Percentiles rank a stretch among this genome's conserved stretches.
phyloP scores from a whole-genome alignment of 257 asterid species.

The Solanum commersonii region DNA sequence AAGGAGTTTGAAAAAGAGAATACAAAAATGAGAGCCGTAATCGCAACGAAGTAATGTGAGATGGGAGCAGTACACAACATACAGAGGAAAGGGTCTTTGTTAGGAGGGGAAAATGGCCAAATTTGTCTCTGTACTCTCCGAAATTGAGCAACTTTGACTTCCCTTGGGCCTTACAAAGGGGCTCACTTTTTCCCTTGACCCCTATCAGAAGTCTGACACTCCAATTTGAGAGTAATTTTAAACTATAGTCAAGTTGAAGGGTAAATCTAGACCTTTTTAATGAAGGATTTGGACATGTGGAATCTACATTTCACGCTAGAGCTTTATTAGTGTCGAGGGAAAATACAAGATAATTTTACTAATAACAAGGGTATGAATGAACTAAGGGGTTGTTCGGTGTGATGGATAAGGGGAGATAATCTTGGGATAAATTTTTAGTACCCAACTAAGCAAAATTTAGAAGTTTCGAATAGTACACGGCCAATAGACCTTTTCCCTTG shows the following conservation, averaged over 20 bases:
- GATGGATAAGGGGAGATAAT: background rate
- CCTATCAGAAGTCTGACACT: background rate
- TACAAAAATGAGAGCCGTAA: background rate
- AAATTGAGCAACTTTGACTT: too few relatives aligned
- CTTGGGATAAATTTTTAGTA: background rate
- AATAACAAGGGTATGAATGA: background rate
- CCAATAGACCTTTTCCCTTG: background rate
- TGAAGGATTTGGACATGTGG: background rate
- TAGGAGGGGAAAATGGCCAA: too few relatives aligned
- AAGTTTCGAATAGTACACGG: background rate
- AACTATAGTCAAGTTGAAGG: background rate
- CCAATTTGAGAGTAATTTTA: background rate
- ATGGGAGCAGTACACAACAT: background rate
- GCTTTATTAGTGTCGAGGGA: background rate
- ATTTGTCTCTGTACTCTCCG: too few relatives aligned
- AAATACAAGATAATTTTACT: background rate
- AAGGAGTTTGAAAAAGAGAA: background rate
- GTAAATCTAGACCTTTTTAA: background rate
- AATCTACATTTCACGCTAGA: background rate
- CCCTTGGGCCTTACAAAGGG: too few relatives aligned
- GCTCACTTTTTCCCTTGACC: too few relatives aligned
- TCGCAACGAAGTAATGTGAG: background rate
- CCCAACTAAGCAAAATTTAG: background rate
- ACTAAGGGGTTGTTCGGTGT: background rate
- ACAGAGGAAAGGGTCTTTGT: too few relatives aligned